Base-by-base conservation (phyloP, 257 asterid species). In the Nicotiana tabacum region DNA sequence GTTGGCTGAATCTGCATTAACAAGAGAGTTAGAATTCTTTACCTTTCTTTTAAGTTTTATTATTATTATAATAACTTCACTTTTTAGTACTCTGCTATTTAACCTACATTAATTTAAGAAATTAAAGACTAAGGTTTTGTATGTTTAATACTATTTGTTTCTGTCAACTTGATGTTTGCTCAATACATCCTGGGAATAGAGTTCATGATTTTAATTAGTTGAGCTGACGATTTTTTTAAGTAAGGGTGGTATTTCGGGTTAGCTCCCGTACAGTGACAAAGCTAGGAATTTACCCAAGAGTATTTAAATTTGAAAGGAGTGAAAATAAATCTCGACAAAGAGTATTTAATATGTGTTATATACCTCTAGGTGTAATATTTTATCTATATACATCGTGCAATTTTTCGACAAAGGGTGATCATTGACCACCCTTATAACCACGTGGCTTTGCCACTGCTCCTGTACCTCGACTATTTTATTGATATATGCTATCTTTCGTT, bases 1-100 rank as follows among this genome's bases (percentile, higher is more conserved):
- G 83, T 77, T 89, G 56, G 30, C 83, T n/a, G 84, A 87, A 66
- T 91, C 86, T 83, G 77, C 87, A 32, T 82, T 77, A 78, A 87
- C 79, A 88, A 85, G 82, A 43, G 87, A 88, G 92, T 90, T 86
- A 85, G 88, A 88, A 72, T 56, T 83, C 82, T 68, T 18, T 10
- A 58, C 56, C 55, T 30, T 43, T n/a, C 33, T 46, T 27, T 66
- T 66, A 2, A 3, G 8, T 72, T 43, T 43, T 43, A 4, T 70
- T n/a, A 5, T 67, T 43, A 4, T 70, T n/a, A 5, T 67, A 15
- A 1, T 53, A 6, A 6, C 2, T 74, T 13, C 43, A 29, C 32
- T 27, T 64, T 64, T 64, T 64, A 27, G 3, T 64, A 11, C 1
- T 58, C 10, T 18, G 33, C 27, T 70, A 21, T 10, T 43, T 46